Percentiles rank a stretch among this genome's conserved stretches.
phyloP scores from a whole-genome alignment of 2,329 filamentous ascomycete species.

The Ascochyta clinopodiicola region DNA sequence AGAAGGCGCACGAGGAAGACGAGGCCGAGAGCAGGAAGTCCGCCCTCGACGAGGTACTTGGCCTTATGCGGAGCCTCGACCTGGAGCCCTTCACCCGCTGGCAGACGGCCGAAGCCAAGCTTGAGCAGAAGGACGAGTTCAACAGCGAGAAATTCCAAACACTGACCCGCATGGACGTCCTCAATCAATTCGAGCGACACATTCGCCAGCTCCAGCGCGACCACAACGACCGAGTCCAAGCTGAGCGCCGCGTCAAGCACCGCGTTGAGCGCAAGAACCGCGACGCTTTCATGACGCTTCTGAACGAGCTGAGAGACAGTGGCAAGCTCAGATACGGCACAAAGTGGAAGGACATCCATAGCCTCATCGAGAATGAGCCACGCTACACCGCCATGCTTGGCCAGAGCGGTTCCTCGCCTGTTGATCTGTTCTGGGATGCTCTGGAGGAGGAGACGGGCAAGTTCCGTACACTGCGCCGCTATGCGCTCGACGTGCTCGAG shows the following conservation, averaged over 20 bases:
- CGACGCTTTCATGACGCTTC: constrained; percentile 77
- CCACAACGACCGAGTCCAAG: constrained; percentile 89
- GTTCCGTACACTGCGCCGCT: constrained; percentile 80
- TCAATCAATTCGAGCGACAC: constrained; percentile 92
- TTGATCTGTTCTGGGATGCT: constrained; percentile 95
- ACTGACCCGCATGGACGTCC: constrained; percentile 85
- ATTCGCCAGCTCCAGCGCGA: constrained; percentile 90
- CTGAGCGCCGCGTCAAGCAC: constrained; percentile 80
- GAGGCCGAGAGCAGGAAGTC: constrained; percentile 75
- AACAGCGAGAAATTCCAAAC: constrained; percentile 82
- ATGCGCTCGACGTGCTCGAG: constrained; percentile 88
- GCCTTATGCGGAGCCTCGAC: constrained; percentile 78
- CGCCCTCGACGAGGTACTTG: constrained; percentile 82
- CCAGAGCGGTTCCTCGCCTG: constrained; percentile 80
- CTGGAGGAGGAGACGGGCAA: constrained; percentile 91
- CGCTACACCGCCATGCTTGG: constrained; percentile 85
- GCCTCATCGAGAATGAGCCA: constrained; percentile 77
- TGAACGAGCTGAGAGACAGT: constrained; percentile 74
- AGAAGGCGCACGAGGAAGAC: constrained; percentile 78
- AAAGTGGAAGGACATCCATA: constrained; percentile 85
- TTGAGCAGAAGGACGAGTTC: constrained; percentile 79
- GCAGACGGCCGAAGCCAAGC: constrained; percentile 84
- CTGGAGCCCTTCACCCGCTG: constrained; percentile 94
- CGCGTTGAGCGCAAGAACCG: constrained; percentile 85
- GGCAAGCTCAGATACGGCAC: constrained; percentile 87